Evolutionary conservation across 495 filamentous ascomycete species (phyloP), one percentile per base, ranked within the genome.

Genomic region (Aspergillus sclerotioniger): DNA sequence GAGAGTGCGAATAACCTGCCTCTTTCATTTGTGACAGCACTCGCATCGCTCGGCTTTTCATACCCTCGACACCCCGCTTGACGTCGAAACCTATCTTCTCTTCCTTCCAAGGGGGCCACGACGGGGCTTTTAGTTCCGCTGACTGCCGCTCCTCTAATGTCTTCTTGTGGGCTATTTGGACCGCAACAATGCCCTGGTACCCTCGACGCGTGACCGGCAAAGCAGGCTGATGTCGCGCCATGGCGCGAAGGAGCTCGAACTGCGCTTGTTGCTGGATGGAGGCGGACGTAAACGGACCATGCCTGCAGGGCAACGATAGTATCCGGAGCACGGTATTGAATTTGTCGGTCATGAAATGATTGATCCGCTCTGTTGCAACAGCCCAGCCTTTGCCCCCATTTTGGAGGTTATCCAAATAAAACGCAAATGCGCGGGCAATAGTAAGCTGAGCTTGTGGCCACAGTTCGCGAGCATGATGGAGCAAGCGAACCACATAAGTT

Each of bases 91-190:
- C 84, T 12, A 81, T 73, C 44, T 72, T 81, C 8, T 83, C 81
- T 63, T 84, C 79, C 51, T 87, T 89, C 84, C 84, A 91, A 1
- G 88, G 88, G 3, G 88, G 88, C 88, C 88, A 90, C 12, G 80
- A 83, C 0, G 72, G 72, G 6, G 81, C 76, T 70, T 90, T 87
- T 31, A 87, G 63, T 35, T 72, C 66, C 1, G 82, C 83, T 72
- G 77, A 86, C 61, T 82, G 77, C 10, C 74, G 79, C 66, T 90
- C 88, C 1, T 69, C 67, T 0, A 53, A 4, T 3, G 84, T 87
- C 63, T 91, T 90, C 35, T 73, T 77, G 60, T 85, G 87, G 0
- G 82, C 84, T 6, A 90, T 68, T 53, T 90, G 87, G 25, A 87
- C 76, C 1, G 70, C 70, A 35, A 76, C 63, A 2, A 90, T 67